Evolutionary conservation across 2,329 filamentous ascomycete genomes (phyloP).

Genomic region (Colletotrichum orbiculare): DNA sequence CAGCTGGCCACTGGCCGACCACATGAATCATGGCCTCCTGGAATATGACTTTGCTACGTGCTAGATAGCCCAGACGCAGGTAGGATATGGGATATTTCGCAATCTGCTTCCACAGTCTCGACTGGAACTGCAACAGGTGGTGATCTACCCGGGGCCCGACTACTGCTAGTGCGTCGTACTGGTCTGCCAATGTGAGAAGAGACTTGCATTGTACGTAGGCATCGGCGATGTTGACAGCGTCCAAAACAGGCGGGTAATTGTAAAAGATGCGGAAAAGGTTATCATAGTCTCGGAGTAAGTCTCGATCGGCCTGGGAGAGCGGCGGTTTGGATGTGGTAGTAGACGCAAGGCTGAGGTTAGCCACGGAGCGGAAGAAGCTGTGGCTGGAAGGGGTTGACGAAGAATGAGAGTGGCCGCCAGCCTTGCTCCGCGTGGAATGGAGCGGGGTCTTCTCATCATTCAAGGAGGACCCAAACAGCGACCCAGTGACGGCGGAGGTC

Average conservation of each 20-base stretch:
- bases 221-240: conserved; percentile 88
- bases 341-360: conserved; percentile 73
- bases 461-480: conserved; percentile 63
- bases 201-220: conserved; percentile 96
- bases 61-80: conserved; percentile 87
- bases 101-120: conserved; percentile 93
- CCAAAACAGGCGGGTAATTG: conserved; percentile 86
- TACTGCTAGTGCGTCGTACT: conserved; percentile 90
- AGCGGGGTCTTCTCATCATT: conserved; percentile 17
- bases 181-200: conserved; percentile 87
- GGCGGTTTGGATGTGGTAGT: conserved; percentile 58
- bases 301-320: conserved; percentile 72
- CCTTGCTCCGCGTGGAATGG: conserved; percentile 65
- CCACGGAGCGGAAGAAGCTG: conserved; percentile 88
- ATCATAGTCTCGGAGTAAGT: conserved; percentile 90
- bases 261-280: conserved; percentile 97
- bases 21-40: conserved; percentile 92
- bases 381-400: conserved; percentile 52
- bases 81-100: conserved; percentile 96
- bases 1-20: conserved; percentile 91
- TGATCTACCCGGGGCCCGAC: conserved; percentile 93
- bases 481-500: conserved; percentile 45
- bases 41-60: conserved; percentile 85
- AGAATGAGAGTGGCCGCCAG: conserved; percentile 67
- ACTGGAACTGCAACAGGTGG: conserved; percentile 91